Evolutionary conservation across 2,329 filamentous ascomycete genomes (phyloP), one percentile per base, ranked within the genome.

Genomic region (Polytolypa hystricis): DNA sequence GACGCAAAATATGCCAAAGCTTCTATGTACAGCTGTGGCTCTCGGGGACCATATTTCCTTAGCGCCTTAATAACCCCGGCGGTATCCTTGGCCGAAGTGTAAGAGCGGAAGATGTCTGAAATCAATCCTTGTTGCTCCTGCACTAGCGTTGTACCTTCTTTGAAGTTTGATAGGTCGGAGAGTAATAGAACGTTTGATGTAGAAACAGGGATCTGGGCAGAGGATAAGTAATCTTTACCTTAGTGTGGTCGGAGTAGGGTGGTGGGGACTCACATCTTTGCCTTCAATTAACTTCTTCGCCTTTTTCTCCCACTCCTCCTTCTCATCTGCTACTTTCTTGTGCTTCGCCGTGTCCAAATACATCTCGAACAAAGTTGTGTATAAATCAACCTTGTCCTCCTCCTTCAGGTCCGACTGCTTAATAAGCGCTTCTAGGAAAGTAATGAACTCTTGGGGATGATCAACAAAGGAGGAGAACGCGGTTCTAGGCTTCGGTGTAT

Each of bases 391-490:
- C 44, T 78, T 82, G 54, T 95, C 83, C 6, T 77, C 71, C 23
- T 82, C 70, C 14, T 76, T 77, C n/a, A 93, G 60, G 15, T 73
- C 71, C 14, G 77, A 68, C 40, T 86, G 79, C 33, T 78, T 66
- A 4, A 93, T 73, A 42, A 89, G 87, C 4, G 86, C 85, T 60
- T 98, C 89, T 0, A 98, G 69, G 54, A 98, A 98, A 11, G 77
- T 67, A 43, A 96, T 89, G 49, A 98, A 96, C 52, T 95, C 79
- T 40, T 87, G 76, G 0, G 91, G 74, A 53, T 95, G 87, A 51
- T 95, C 89, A 41, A 98, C 87, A 52, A 98, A 98, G 0, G 84
- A 89, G 1, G 91, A 95, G 51, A 98, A 98, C 0, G 91, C 89
- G 2, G 81, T 86, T 42, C 89, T 71, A 4, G 91, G 89, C 40